These are phyloP conservation scores for Eucalyptus lansdowneana DNA, from an alignment of 345 rosid genomes.

Conservation along the genomic window DNA sequence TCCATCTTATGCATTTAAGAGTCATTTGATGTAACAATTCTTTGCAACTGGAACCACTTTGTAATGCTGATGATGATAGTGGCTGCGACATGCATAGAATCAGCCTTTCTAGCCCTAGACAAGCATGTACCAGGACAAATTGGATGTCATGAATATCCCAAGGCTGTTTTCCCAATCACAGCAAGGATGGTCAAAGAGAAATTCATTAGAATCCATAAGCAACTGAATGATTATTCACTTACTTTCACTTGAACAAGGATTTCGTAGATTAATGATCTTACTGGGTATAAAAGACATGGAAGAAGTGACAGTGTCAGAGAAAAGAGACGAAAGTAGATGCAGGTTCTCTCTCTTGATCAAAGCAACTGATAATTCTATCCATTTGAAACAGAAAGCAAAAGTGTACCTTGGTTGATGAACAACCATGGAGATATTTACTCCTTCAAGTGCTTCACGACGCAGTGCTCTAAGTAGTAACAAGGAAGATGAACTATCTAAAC, in stretches of 20 bases:
- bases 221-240: background rate
- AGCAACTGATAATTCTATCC: background rate
- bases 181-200: background rate
- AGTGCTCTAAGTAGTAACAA: constrained; percentile 72
- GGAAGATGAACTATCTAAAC: constrained; percentile 87
- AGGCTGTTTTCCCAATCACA: background rate
- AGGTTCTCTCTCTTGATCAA: background rate
- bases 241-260: background rate
- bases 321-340: background rate
- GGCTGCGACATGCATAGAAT: background rate
- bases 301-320: background rate
- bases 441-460: constrained; percentile 86
- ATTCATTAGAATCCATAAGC: background rate
- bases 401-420: constrained; percentile 84
- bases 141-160: background rate
- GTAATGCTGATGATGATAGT: background rate
- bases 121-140: background rate
- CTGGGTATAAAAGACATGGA: background rate
- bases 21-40: background rate
- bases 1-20: background rate
- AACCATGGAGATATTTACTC: constrained; percentile 85
- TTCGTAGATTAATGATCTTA: background rate
- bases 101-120: background rate
- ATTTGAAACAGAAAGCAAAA: background rate
- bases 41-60: background rate